phyloP scores from a whole-genome alignment of 176 grass and related monocot genomes.

The Ananas comosus region DNA sequence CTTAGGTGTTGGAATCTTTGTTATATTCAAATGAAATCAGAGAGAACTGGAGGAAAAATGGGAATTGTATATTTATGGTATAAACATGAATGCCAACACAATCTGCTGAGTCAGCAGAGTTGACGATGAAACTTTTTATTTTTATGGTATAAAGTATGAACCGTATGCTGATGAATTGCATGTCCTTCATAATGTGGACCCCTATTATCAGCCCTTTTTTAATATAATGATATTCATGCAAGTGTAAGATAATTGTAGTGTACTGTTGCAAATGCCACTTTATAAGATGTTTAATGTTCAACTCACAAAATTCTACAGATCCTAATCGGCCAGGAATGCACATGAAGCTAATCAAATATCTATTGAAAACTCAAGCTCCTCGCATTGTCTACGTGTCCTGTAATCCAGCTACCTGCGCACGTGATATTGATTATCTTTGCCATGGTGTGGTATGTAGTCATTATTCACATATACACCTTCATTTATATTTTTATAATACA shows the following conservation, averaged over 20 bases:
- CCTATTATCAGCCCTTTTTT: background rate
- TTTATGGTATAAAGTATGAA: too few relatives aligned
- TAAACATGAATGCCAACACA: too few relatives aligned
- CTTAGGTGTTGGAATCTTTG: background rate
- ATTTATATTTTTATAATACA: background rate
- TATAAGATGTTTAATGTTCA: background rate
- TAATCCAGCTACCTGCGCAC: slow-evolving; percentile 82
- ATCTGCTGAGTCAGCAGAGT: too few relatives aligned
- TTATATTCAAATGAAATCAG: too few relatives aligned
- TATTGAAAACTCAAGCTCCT: slow-evolving; percentile 72
- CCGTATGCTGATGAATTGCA: too few relatives aligned
- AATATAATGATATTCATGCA: slow-evolving; percentile 8
- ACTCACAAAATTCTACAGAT: slow-evolving; percentile 49
- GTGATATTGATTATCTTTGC: slow-evolving; percentile 89
- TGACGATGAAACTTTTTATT: too few relatives aligned
- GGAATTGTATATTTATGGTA: too few relatives aligned
- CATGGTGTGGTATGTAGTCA: slow-evolving; percentile 60
- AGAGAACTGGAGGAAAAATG: too few relatives aligned
- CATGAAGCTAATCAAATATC: slow-evolving; percentile 92
- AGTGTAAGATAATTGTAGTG: background rate
- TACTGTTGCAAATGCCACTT: background rate
- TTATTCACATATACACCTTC: background rate
- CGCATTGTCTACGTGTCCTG: slow-evolving; percentile 78
- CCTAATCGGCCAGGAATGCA: slow-evolving; percentile 91
- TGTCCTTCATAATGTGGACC: too few relatives aligned